Conservation (phyloP, 345 rosid genomes). For the Crucihimalaya himalaica region DNA sequence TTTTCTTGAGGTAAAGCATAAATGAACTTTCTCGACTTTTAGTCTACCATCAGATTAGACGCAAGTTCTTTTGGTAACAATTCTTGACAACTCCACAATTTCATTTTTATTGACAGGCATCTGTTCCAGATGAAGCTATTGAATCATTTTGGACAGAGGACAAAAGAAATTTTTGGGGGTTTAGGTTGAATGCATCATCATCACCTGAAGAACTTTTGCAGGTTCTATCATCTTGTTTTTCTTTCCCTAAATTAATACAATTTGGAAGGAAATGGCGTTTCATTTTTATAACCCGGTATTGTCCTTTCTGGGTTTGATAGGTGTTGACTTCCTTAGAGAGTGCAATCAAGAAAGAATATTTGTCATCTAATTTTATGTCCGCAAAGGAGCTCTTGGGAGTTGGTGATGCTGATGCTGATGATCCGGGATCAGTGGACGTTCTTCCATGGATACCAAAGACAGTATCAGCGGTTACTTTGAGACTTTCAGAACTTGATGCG, state of each 20-base stretch:
- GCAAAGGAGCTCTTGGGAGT: slow-evolving; percentile 71
- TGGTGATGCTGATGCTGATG: slow-evolving; percentile 40
- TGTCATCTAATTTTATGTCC: slow-evolving; percentile 61
- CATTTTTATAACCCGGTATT: not conserved
- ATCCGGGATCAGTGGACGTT: slow-evolving; percentile 50
- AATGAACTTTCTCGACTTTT: slow-evolving; percentile 2
- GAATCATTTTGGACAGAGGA: slow-evolving; percentile 74
- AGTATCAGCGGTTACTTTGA: slow-evolving; percentile 75
- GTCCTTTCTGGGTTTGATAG: slow-evolving; percentile 45
- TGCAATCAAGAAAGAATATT: slow-evolving; percentile 64
- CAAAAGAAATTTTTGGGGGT: slow-evolving; percentile 57
- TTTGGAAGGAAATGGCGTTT: not conserved
- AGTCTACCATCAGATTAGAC: not conserved
- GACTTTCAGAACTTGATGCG: slow-evolving; percentile 82
- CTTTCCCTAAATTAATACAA: slow-evolving; percentile 6
- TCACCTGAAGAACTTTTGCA: slow-evolving; percentile 71
- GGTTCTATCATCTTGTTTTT: slow-evolving; percentile 46
- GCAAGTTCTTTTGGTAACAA: not conserved
- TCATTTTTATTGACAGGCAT: slow-evolving; percentile 51
- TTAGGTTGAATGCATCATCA: slow-evolving; percentile 58
- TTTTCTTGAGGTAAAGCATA: slow-evolving; percentile 65
- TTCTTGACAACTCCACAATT: slow-evolving; percentile 19
- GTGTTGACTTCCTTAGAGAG: slow-evolving; percentile 69
- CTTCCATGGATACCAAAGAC: slow-evolving; percentile 99
- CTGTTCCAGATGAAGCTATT: slow-evolving; percentile 76